These are phyloP conservation scores for Thalassiosira hispida DNA, from an alignment of 352 stramenopile species.

Conservation along the genomic window DNA sequence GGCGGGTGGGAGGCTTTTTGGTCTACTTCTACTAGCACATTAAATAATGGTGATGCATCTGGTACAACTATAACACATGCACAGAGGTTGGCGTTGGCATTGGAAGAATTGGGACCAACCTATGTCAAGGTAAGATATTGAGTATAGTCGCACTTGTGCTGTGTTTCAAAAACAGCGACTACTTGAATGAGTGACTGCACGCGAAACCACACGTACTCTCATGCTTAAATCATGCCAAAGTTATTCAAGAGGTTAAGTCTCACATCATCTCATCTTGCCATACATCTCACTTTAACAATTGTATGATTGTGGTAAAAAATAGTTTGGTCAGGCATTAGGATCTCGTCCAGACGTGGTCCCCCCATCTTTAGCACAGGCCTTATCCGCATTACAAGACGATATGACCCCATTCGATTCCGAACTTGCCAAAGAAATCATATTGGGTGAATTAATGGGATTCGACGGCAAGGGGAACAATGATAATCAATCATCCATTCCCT, in stretches of 20 bases:
- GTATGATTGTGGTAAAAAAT: no score
- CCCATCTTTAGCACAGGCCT: slow-evolving; percentile 60
- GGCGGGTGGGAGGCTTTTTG: slow-evolving; percentile 49
- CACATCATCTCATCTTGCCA: no score
- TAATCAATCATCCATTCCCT: not conserved
- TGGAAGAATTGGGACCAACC: slow-evolving; percentile 83
- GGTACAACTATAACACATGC: slow-evolving; percentile 56
- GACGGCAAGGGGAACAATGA: not conserved
- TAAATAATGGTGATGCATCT: not conserved
- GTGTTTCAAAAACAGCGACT: no score
- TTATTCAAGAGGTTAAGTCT: no score
- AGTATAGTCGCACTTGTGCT: no score
- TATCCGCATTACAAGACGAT: slow-evolving; percentile 81
- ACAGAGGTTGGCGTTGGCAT: slow-evolving; percentile 41
- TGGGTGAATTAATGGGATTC: slow-evolving; percentile 42
- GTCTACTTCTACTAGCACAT: slow-evolving; percentile 11
- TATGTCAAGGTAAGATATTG: no score
- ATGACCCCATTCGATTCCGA: slow-evolving; percentile 84
- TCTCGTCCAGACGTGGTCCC: slow-evolving; percentile 85
- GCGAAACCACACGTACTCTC: no score
- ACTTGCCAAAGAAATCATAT: slow-evolving; percentile 58
- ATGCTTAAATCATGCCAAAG: no score
- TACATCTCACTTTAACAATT: no score
- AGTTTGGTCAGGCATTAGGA: slow-evolving; percentile 84
- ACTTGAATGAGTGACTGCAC: no score